phyloP scores from a whole-genome alignment of 1,284 basidiomycete species.

The Fomitopsis schrenkii region DNA sequence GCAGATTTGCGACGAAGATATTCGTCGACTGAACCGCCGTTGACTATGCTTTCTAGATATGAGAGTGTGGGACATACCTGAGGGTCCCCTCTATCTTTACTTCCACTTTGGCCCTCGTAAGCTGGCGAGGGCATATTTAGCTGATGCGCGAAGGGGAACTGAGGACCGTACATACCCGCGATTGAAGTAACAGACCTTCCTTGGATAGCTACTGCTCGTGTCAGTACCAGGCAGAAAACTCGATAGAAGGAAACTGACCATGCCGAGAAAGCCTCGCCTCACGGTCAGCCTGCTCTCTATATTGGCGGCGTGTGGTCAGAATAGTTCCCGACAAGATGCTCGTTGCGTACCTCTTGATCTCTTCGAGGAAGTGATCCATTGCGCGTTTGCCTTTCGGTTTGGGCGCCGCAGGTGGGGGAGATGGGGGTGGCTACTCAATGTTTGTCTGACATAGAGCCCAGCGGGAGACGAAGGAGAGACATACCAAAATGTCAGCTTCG shows the following conservation, averaged over 20 bases:
- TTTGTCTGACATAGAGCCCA: not conserved
- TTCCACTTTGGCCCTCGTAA: slow-evolving; percentile 85
- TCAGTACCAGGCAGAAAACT: not conserved
- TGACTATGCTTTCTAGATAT: not conserved
- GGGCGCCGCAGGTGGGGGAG: slow-evolving; percentile 44
- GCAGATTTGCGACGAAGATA: slow-evolving; percentile 90
- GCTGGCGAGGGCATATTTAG: slow-evolving; percentile 36
- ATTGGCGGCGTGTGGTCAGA: not conserved
- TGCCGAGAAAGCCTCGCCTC: slow-evolving; percentile 79
- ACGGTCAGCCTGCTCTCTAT: slow-evolving; percentile 85
- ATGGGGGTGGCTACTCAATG: slow-evolving; percentile 39
- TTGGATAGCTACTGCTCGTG: slow-evolving; percentile 23
- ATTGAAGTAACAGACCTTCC: slow-evolving; percentile 79
- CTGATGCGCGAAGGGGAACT: not conserved
- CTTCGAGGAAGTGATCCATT: slow-evolving; percentile 91
- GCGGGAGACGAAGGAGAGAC: slow-evolving; percentile 9
- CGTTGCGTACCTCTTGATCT: slow-evolving; percentile 79
- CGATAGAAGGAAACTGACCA: slow-evolving; percentile 40
- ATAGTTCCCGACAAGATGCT: not conserved
- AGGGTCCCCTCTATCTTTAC: slow-evolving; percentile 83
- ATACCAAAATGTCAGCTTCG: slow-evolving; percentile 28
- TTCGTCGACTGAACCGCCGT: slow-evolving; percentile 59
- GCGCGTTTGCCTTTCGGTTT: slow-evolving; percentile 87
- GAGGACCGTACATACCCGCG: slow-evolving; percentile 51
- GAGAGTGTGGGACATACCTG: slow-evolving; percentile 39